Base-by-base conservation (phyloP, 116 monocot genomes). In the Papilionanthe hybrid region DNA sequence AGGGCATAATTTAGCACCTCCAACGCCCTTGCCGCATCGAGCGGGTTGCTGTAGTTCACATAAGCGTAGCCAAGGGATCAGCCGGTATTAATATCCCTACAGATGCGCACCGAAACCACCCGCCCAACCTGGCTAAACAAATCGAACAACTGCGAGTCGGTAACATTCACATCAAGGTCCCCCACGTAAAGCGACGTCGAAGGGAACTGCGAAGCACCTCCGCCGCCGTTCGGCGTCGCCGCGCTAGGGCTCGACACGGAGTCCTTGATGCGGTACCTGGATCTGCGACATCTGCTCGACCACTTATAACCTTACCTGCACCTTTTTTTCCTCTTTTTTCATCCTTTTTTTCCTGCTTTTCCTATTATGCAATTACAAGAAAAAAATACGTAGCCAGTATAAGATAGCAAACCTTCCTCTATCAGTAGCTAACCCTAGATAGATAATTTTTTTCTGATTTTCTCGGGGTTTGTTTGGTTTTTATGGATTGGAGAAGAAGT, bases 1-100 rank as follows among this genome's bases (percentile, higher is more conserved):
- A 76, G 82, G 49, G 82, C 65, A 47, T 65, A 82, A 47, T 82
- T 82, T 75, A 78, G 55, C 68, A 77, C 19, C 49, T 82, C 82
- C 72, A 82, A 44, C 9, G 82, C 82, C 72, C 77, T 77, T 8
- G 72, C 78, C 20, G 82, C 93, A 63, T 92, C 93, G 7, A 77
- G 3, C 11, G 92, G 91, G 28, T 79, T 90, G 78, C 43, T 82
- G 72, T 83, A 92, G 83, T 96, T 96, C 74, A 96, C 96, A 44
- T 93, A 96, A 7, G 90, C 96, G 27, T 96, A 96, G 4, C 96
- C 93, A 12, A 96, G 93, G 7, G 96, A 96, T 7, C 88, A 56
- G 9, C 92, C 78, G 45, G 91, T 88, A 63, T 57, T 87, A 67
- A 92, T 47, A 48, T 96, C 96, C n/a, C 96, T 48, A 80, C 96